These are phyloP conservation scores for Zanthoxylum bungeanum DNA, from an alignment of 345 rosid genomes.

Conservation along the genomic window DNA sequence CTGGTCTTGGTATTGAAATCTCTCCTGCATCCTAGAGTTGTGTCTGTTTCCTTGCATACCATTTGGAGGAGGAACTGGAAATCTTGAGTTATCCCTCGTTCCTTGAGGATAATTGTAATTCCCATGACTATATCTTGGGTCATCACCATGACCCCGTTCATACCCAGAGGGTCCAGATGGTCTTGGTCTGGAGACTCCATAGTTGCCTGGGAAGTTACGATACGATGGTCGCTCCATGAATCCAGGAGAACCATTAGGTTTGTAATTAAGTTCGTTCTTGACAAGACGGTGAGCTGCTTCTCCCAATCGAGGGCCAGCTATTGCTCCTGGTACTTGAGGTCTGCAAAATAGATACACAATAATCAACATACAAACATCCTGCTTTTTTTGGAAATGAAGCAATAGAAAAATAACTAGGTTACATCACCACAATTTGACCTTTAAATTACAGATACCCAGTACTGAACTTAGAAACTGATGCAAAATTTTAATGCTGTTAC, in stretches of 20 bases:
- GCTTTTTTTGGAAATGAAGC: not conserved
- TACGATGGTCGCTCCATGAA: constrained; percentile 40
- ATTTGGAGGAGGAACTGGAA: constrained; percentile 34
- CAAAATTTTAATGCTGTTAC: not conserved
- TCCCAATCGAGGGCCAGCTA: constrained; percentile 69
- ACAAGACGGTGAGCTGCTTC: constrained; percentile 98
- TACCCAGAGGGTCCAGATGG: constrained; percentile 56
- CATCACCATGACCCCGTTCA: constrained; percentile 47
- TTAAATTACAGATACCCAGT: not conserved
- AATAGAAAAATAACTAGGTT: not conserved
- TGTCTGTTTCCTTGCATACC: constrained; percentile 43
- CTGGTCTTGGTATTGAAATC: constrained; percentile 44
- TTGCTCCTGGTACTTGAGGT: constrained; percentile 79
- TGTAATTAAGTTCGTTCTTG: constrained; percentile 81
- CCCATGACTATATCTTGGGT: constrained; percentile 41
- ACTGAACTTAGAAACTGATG: constrained; percentile 1
- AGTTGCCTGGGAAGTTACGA: constrained; percentile 41
- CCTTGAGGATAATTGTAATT: constrained; percentile 41
- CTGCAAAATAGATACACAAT: constrained; percentile 36
- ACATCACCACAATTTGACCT: not conserved
- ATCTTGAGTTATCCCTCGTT: constrained; percentile 35
- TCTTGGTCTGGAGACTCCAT: constrained; percentile 40
- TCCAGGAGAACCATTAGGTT: constrained; percentile 52
- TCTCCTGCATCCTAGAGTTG: constrained; percentile 40
- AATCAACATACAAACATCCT: not conserved